Evolutionary conservation across 2,329 filamentous ascomycete species (phyloP), one percentile per base, ranked within the genome.

Genomic region (Furcasterigmium furcatum): DNA sequence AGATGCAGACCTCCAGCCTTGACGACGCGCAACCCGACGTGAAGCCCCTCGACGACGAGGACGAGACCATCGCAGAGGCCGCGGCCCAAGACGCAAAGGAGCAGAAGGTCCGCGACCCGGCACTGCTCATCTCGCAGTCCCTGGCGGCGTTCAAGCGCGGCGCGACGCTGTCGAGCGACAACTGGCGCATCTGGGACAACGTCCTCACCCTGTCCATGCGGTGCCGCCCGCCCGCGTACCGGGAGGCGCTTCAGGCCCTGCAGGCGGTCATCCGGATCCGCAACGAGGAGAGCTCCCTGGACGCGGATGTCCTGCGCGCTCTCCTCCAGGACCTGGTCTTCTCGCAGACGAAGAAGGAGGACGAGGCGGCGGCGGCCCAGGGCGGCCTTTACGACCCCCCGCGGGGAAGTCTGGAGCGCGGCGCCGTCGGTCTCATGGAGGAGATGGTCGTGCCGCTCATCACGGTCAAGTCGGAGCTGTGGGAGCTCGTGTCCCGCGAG

Each of bases 121-220:
- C 81, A 29, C 76, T 76, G 40, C 74, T 88, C 44, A 77, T 91
- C 2, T 71, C 77, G 1, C 89, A 95, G 60, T 84, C 94, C 0
- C 79, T 99, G 1, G 74, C 80, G 6, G 92, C 94, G 0, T 89
- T 95, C 65, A 94, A 95, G 61, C 86, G 88, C 52, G 94, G 91
- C 9, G 90, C 91, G 1, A 78, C 80, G 5, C 79, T 96, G 20
- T 90, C 95, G 42, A 80, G 89, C 64, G 85, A 91, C 56, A 92
- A 92, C 68, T 88, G 87, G 78, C 84, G 89, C 55, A 96, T 99
- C 63, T 97, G 92, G 92, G 89, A 95, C 61, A 99, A 99, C 58
- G 86, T 97, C 14, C 80, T 99, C 46, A 94, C 91, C 0, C 84
- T 97, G 19, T 87, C 88, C 0, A 82, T 88, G 0, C 87, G 89